Evolutionary conservation across 257 asterid species (phyloP), one percentile per base, ranked within the genome.

Genomic region (Anisodus acutangulus): DNA sequence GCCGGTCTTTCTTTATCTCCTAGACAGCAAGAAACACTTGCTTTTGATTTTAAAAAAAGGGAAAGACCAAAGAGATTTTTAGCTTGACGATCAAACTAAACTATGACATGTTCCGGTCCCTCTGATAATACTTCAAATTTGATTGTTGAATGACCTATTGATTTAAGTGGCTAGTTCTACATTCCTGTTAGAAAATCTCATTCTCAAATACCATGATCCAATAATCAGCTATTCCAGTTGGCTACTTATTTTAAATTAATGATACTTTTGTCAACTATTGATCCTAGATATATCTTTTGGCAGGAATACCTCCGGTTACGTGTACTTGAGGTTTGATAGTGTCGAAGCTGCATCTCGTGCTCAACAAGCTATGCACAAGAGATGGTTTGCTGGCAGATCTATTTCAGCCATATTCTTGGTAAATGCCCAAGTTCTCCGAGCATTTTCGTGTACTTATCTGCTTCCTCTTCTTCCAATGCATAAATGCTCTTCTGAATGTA

Each of bases 321-420:
- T 94, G 17, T 96, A 94, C 88, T 81, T 96, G 91, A 92, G 97
- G 88, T 94, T 96, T 70, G 97, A 96, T 49, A 94, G 91, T 83
- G 90, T 86, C 53, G 99, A 93, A 85, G 95, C 90, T 43, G 93
- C 99, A 31, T 47, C 94, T 79, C 94, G 91, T 17, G 98, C 97
- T 88, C 98, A 96, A 88, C 99, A 92, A 87, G 97, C 98, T 39
- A 96, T 96, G 99, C 99, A 96, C 83, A 91, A 91, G 88, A 86
- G 99, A 92, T 94, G 99, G 99, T 96, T 96, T 90, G 99, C 99
- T 83, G 95, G 98, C 37, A 91, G 94, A 90, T 88, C 90, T 87
- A 95, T 96, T 85, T 94, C 99, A 47, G 99, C 99, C 70, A 96
- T 96, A 82, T 96, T 90, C 92, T 87, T 96, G 99, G 99, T 96